Evolutionary conservation across 805 yeast species (phyloP).

Genomic region (Saccharomyces paradoxus): DNA sequence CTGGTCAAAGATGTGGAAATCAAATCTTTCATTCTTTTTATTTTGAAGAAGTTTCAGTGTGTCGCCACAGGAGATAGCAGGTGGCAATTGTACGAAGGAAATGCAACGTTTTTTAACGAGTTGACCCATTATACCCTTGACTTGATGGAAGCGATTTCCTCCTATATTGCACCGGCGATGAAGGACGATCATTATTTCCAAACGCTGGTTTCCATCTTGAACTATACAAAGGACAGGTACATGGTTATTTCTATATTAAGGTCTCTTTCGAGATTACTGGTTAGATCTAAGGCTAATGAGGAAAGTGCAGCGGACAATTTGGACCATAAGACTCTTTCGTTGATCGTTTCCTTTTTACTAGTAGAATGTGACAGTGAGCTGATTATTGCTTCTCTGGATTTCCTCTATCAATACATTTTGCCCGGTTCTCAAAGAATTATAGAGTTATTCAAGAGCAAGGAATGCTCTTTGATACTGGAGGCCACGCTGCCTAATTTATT

Average conservation of each 20-base stretch:
- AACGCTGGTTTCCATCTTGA: slow-evolving; percentile 44
- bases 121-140: slow-evolving; percentile 62
- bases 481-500: slow-evolving; percentile 58
- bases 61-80: slow-evolving; percentile 16
- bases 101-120: slow-evolving; percentile 42
- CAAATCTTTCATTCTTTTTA: slow-evolving; percentile 37
- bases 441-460: slow-evolving; percentile 39
- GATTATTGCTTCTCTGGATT: slow-evolving; percentile 64
- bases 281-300: slow-evolving; percentile 42
- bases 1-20: slow-evolving; percentile 49
- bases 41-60: slow-evolving; percentile 19
- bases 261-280: slow-evolving; percentile 71
- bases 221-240: slow-evolving; percentile 55
- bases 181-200: slow-evolving; percentile 57
- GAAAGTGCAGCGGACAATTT: slow-evolving; percentile 45
- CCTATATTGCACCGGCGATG: slow-evolving; percentile 70
- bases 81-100: slow-evolving; percentile 23
- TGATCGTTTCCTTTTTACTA: slow-evolving; percentile 49
- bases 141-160: slow-evolving; percentile 73
- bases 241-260: slow-evolving; percentile 62
- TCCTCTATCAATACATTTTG: slow-evolving; percentile 68
- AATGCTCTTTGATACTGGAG: slow-evolving; percentile 44
- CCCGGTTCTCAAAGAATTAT: slow-evolving; percentile 54
- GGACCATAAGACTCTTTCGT: slow-evolving; percentile 40
- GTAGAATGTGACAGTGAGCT: slow-evolving; percentile 57